Evolutionary conservation across 371 early-diverging fungal genomes (phyloP).

Genomic region (Mucor irregularis): DNA sequence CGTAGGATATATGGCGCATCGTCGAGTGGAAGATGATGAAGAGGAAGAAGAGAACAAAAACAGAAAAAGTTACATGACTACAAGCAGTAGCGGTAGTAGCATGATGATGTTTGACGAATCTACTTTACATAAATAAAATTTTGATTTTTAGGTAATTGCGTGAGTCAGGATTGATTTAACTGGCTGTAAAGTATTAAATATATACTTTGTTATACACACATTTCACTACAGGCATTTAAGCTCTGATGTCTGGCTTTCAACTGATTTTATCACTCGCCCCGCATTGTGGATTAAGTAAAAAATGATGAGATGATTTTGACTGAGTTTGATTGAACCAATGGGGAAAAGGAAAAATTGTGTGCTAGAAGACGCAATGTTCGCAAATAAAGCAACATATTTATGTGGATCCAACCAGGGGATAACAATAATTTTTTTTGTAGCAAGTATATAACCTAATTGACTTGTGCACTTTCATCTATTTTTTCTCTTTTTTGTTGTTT

Average conservation of each 20-base stretch:
- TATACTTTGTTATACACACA: too few species aligned
- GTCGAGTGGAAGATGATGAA: background rate
- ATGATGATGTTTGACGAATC: constrained; percentile 14
- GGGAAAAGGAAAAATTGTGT: constrained; percentile 25
- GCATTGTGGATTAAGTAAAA: too few species aligned
- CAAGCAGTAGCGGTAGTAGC: constrained; percentile 20
- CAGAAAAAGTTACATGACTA: constrained; percentile 23
- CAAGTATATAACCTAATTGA: constrained; percentile 2
- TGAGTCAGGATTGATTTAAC: background rate
- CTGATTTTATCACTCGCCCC: too few species aligned
- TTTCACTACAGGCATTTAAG: too few species aligned
- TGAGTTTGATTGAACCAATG: constrained; percentile 17
- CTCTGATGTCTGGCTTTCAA: too few species aligned
- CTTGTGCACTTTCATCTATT: background rate
- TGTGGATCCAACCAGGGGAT: constrained; percentile 1
- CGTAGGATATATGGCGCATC: constrained; percentile 34
- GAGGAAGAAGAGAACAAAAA: constrained; percentile 5
- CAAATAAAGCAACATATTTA: constrained; percentile 14
- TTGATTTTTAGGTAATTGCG: too few species aligned
- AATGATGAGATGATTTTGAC: background rate
- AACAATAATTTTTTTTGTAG: background rate
- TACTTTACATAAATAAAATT: background rate
- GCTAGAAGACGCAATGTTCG: constrained; percentile 38
- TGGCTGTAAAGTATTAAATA: too few species aligned
- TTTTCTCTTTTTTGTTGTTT: constrained; percentile 2